Base-by-base conservation (phyloP, 805 yeast genomes). In the Starmerella stellata region DNA sequence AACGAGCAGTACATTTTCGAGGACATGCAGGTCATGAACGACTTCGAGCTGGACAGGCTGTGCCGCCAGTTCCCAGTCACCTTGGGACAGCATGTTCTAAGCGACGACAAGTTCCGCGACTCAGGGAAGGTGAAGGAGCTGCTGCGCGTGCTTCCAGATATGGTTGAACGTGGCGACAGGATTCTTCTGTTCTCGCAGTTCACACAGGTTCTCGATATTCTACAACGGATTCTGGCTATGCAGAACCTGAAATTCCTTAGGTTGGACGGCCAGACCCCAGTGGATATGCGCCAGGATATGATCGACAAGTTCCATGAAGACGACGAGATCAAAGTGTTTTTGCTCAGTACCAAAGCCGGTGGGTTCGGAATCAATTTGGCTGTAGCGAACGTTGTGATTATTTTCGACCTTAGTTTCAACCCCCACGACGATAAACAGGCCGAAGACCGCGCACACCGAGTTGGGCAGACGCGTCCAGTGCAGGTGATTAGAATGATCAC, bases 371-470 rank as follows among this genome's bases (percentile, higher is more conserved):
- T 90, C 59, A 90, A 90, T 53, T 67, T 90, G 51, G 90, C 93
- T 1, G 90, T 93, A 53, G 96, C 99, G 5, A 87, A 82, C 54
- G 73, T 76, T 44, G 98, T 90, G 2, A 67, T 90, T 38, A 79
- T 90, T 24, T 85, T 75, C 54, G 99, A 90, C 55, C 87, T 83
- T 55, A 76, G 92, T 37, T 90, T 90, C 63, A 90, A 90, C 54
- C 99, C 99, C 0, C 98, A 90, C 57, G 98, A 90, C 56, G 99
- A 90, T 54, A 78, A 78, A 54, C 99, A 90, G 61, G 99, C 99
- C 2, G 96, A 92, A 55, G 99, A 90, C 58, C 72, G 99, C 54
- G 94, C 96, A 0, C 99, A 90, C 57, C 70, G 99, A 58, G 95
- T 90, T 20, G 98, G 98, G 1, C 96, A 87, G 60, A 72, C 75